Percentiles rank a stretch among this genome's conserved stretches.
These are phyloP conservation scores for Linnemannia zychae DNA, from an alignment of 192 early-diverging fungal species.

Conservation along the genomic window DNA sequence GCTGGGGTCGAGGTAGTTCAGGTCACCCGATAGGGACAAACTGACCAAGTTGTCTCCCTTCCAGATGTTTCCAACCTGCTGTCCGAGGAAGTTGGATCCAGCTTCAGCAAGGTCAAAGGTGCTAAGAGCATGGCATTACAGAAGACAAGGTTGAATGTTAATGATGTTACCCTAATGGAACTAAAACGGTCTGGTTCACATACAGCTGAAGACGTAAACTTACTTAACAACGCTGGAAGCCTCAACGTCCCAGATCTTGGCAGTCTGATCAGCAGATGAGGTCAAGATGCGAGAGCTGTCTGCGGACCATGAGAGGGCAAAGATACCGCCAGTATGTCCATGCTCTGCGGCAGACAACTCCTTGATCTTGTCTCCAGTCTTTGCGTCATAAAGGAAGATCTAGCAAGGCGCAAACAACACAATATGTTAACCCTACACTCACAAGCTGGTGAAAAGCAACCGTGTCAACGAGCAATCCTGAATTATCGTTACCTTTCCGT, in stretches of 20 bases:
- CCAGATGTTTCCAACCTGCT: constrained; percentile 97
- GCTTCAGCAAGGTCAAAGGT: constrained; percentile 66
- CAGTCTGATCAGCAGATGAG: constrained; percentile 88
- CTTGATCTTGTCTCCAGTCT: constrained; percentile 84
- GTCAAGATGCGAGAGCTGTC: constrained; percentile 83
- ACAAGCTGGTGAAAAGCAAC: not conserved
- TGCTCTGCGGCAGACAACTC: constrained; percentile 61
- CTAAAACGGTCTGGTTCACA: not conserved
- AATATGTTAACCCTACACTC: not conserved
- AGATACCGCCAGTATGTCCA: constrained; percentile 86
- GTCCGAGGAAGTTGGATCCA: constrained; percentile 68
- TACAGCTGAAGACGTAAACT: not conserved
- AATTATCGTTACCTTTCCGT: constrained; percentile 75
- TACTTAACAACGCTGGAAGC: constrained; percentile 75
- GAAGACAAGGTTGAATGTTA: not conserved
- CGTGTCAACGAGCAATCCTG: not conserved
- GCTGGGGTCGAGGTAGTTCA: constrained; percentile 85
- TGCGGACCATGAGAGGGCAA: constrained; percentile 89
- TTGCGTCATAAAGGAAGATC: constrained; percentile 95
- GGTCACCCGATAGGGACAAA: constrained; percentile 86
- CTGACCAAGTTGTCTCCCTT: constrained; percentile 79
- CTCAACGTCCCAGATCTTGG: constrained; percentile 92
- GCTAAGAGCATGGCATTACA: constrained; percentile 20
- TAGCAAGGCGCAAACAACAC: constrained; percentile 2
- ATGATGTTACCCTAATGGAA: not conserved